phyloP scores from a whole-genome alignment of 2,329 filamentous ascomycete genomes.

The Diatrype stigma region DNA sequence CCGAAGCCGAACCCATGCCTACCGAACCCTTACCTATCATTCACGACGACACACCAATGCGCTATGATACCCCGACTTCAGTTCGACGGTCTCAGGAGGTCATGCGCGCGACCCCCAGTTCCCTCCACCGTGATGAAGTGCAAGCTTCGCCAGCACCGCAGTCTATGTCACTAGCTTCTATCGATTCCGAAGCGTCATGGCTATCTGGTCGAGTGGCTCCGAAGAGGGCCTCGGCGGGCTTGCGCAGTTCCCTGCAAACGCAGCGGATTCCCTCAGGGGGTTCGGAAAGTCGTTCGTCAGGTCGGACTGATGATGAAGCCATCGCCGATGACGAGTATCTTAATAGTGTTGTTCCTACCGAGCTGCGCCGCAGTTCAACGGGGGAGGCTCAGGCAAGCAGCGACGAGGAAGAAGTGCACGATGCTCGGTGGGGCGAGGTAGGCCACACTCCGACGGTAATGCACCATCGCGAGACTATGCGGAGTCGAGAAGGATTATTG shows the following conservation, averaged over 20 bases:
- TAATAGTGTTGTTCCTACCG: constrained; percentile 41
- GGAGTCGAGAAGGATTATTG: constrained; percentile 47
- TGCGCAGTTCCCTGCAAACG: constrained; percentile 36
- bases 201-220: constrained; percentile 67
- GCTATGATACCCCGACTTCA: constrained; percentile 46
- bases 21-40: constrained; percentile 30
- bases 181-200: constrained; percentile 96
- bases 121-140: constrained; percentile 36
- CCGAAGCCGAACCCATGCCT: constrained; percentile 52
- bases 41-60: constrained; percentile 28
- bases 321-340: constrained; percentile 74
- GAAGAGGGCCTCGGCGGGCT: constrained; percentile 42
- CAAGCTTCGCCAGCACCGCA: constrained; percentile 55
- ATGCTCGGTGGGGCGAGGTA: constrained; percentile 50
- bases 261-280: constrained; percentile 47
- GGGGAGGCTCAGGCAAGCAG: constrained; percentile 53
- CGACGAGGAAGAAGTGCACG: constrained; percentile 49
- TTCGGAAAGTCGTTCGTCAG: constrained; percentile 35
- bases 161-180: constrained; percentile 84
- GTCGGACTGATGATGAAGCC: constrained; percentile 58
- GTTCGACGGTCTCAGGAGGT: constrained; percentile 37
- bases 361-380: constrained; percentile 37
- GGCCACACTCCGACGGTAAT: constrained; percentile 49
- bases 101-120: constrained; percentile 42
- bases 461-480: constrained; percentile 40